Conservation (phyloP, 257 asterid genomes). For the Primulina tabacum region DNA sequence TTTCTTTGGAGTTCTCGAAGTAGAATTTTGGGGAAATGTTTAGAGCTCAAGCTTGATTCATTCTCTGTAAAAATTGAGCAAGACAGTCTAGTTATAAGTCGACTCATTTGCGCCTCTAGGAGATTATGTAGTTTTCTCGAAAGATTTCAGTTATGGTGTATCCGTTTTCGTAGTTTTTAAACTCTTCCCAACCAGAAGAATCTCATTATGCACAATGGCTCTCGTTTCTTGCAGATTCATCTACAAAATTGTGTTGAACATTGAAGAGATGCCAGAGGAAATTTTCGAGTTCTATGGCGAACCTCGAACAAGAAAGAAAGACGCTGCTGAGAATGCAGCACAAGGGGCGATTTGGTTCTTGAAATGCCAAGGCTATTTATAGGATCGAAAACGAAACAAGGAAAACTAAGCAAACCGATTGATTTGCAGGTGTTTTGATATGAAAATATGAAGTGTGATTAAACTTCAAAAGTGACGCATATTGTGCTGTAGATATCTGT, state of each 20-base stretch:
- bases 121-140: not conserved
- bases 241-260: conserved; percentile 54
- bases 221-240: conserved; percentile 46
- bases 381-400: conserved; percentile 24
- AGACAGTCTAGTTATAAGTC: not conserved
- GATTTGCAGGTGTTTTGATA: not conserved
- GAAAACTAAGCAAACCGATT: not conserved
- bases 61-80: not conserved
- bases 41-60: not conserved
- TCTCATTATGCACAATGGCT: conserved; percentile 9
- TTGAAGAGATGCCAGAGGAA: conserved; percentile 41
- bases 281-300: conserved; percentile 62
- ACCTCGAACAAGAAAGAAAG: conserved; percentile 57
- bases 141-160: not conserved
- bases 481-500: too few relatives aligned
- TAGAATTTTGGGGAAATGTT: not conserved
- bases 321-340: conserved; percentile 82
- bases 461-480: not conserved
- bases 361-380: conserved; percentile 47
- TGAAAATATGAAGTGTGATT: too few relatives aligned
- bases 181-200: not conserved
- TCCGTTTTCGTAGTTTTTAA: not conserved
- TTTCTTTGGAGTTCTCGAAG: not conserved
- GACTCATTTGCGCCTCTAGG: not conserved
- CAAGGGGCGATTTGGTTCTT: conserved; percentile 76